Evolutionary conservation across 805 yeast species (phyloP).

Genomic region (Wickerhamomyces strasburgensis): DNA sequence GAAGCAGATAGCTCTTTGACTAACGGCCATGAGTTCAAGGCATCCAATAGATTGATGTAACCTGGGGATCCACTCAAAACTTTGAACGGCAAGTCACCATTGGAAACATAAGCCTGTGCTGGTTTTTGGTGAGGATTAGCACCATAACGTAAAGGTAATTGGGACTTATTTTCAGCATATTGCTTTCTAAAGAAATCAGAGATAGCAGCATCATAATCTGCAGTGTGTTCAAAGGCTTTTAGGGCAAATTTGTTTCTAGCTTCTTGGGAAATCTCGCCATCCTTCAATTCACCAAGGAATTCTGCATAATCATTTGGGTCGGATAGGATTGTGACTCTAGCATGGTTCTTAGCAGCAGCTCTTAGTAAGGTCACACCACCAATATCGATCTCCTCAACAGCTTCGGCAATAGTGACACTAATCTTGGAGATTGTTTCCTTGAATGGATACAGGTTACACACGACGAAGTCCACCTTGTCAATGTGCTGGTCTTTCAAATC

Average conservation of each 20-base stretch:
- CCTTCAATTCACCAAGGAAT: slow-evolving; percentile 71
- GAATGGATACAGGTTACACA: slow-evolving; percentile 97
- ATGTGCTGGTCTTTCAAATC: slow-evolving; percentile 87
- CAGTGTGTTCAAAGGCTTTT: slow-evolving; percentile 98
- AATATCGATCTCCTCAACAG: slow-evolving; percentile 97
- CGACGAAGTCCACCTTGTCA: slow-evolving; percentile 94
- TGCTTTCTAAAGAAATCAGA: slow-evolving; percentile 97
- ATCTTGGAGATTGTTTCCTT: slow-evolving; percentile 95
- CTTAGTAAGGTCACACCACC: slow-evolving; percentile 97
- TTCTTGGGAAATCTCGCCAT: slow-evolving; percentile 65
- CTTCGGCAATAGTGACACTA: slow-evolving; percentile 93
- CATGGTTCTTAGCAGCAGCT: slow-evolving; percentile 98
- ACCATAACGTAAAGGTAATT: slow-evolving; percentile 94
- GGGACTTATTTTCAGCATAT: slow-evolving; percentile 84
- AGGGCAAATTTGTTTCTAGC: slow-evolving; percentile 82
- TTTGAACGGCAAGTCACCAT: slow-evolving; percentile 89
- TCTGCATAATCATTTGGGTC: slow-evolving; percentile 92
- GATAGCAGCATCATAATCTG: slow-evolving; percentile 93
- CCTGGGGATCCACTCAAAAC: slow-evolving; percentile 96
- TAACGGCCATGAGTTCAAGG: slow-evolving; percentile 97
- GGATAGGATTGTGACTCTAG: slow-evolving; percentile 90
- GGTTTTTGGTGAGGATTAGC: slow-evolving; percentile 99
- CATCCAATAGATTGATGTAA: slow-evolving; percentile 93
- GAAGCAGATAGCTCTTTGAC: slow-evolving; percentile 95
- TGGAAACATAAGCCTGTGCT: slow-evolving; percentile 89